Evolutionary conservation across 768 basidiomycete species (phyloP), one percentile per base, ranked within the genome.

Genomic region (Cyclocybe cylindracea): DNA sequence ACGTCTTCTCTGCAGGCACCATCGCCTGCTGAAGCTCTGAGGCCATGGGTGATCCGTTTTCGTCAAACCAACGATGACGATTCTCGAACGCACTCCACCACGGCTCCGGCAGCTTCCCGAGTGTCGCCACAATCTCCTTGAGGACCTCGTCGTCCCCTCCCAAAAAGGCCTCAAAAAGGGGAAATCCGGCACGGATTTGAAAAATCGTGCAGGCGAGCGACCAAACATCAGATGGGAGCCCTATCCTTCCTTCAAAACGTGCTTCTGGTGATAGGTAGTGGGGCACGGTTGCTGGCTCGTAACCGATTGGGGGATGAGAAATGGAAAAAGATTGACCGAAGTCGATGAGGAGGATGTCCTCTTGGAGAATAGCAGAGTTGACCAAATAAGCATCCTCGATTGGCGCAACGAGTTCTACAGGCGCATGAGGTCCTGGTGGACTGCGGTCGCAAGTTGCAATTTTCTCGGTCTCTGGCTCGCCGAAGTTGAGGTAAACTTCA

Each of bases 41-140:
- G 41, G 35, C 48, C 59, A 68, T 71, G 19, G 68, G 68, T 49
- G 66, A 47, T 24, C 70, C 72, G 38, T 65, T 58, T 49, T 70
- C 72, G 14, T 74, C 65, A 50, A 76, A 76, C 73, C 70, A 75
- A 16, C 51, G 41, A 5, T 18, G 10, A 16, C 65, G 66, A 5
- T 62, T 44, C 48, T 66, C 60, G 40, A 66, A 77, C 6, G 63
- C 41, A 34, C 39, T 53, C 75, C 75, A 76, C 76, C 71, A 75
- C 4, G 73, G 73, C 10, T 74, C 70, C 7, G 75, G 76, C 10
- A 75, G 62, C 53, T 58, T 50, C n/a, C 75, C 76, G 3, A 77
- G 66, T 16, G 60, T 71, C 56, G 63, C 60, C 16, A 76, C 67
- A 5, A 48, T 70, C 60, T 74, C 59, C 49, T 50, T 69, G 53